Conservation (phyloP, 176 grass and related monocot species). For the Zoysia japonica region DNA sequence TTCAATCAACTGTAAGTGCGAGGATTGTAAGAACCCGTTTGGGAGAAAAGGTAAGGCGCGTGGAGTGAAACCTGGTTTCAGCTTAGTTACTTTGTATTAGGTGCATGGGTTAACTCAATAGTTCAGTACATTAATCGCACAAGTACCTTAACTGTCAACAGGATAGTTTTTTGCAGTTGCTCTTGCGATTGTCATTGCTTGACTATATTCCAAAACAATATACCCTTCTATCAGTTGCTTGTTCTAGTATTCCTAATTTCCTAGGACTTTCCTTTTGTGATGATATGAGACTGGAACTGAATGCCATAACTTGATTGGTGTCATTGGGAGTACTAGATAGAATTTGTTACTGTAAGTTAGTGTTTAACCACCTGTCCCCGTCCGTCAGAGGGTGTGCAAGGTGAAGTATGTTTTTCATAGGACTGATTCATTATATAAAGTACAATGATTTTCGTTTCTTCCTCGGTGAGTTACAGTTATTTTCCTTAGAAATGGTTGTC, state of each 20-base stretch:
- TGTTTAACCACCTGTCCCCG: not conserved
- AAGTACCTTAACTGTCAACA: constrained; percentile 24
- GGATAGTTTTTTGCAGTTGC: not conserved
- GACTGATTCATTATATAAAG: not conserved
- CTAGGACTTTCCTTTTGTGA: not conserved
- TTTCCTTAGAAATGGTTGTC: not conserved
- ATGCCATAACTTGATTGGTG: not conserved
- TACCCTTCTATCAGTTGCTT: constrained; percentile 15
- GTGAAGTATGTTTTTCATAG: not conserved
- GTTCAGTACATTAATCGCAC: not conserved
- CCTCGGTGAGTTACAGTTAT: not conserved
- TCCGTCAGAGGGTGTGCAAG: not conserved
- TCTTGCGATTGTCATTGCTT: not conserved
- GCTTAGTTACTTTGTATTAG: not conserved
- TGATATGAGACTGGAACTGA: constrained; percentile 8
- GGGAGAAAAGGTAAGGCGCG: constrained; percentile 58
- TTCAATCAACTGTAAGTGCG: constrained; percentile 65
- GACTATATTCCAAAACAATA: constrained; percentile 4
- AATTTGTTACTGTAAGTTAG: not conserved
- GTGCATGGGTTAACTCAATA: not conserved
- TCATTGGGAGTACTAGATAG: not conserved
- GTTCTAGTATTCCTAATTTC: constrained; percentile 5
- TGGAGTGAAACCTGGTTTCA: not conserved
- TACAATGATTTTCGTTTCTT: not conserved
- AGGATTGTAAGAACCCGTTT: constrained; percentile 60